Evolutionary conservation across 2,329 filamentous ascomycete species (phyloP), one percentile per base, ranked within the genome.

Genomic region (Botrytis tulipae): DNA sequence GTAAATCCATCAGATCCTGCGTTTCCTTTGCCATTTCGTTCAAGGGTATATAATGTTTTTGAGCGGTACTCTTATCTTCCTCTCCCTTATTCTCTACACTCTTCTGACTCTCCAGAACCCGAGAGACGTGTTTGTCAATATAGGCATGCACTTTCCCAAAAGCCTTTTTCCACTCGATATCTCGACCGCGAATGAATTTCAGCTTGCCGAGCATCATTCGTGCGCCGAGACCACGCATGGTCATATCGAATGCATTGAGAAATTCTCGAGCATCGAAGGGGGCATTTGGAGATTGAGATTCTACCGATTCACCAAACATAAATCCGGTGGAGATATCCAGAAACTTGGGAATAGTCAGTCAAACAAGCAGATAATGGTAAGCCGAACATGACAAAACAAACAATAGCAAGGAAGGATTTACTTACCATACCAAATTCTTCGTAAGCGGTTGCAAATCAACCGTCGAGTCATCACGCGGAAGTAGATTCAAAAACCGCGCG

Each of bases 1-100:
- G 70, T 5, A 72, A 62, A n/a, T 54, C 29, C 4, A 72, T 35
- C 0, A 51, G 54, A 44, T 74, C 69, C 4, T 46, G 62, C 1
- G 37, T 72, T 48, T 74, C 32, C n/a, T 72, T 69, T 20, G 62
- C 51, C 54, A 74, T 72, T 44, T 72, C 51, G 6, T 74, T 60
- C n/a, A 68, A 42, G 1, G 72, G 62, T 12, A 74, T 32, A 37
- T 72, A 69, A n/a, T 40, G 54, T 20, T 35, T 29, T 35, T 40
- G 40, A 29, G 9, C 16, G 51, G 25, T 0, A 1, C 6, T 16
- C 51, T n/a, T 6, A 12, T 22, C 12, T 51, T 71, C 35, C 4
- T 40, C 20, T 44, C 32, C 46, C 14, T 1, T 16, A 18, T 54
- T 54, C 4, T 37, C 46, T 25, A 22, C 20, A 37, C 12, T 25